phyloP scores from a whole-genome alignment of 1,284 basidiomycete genomes.

The Cerioporus squamosus region DNA sequence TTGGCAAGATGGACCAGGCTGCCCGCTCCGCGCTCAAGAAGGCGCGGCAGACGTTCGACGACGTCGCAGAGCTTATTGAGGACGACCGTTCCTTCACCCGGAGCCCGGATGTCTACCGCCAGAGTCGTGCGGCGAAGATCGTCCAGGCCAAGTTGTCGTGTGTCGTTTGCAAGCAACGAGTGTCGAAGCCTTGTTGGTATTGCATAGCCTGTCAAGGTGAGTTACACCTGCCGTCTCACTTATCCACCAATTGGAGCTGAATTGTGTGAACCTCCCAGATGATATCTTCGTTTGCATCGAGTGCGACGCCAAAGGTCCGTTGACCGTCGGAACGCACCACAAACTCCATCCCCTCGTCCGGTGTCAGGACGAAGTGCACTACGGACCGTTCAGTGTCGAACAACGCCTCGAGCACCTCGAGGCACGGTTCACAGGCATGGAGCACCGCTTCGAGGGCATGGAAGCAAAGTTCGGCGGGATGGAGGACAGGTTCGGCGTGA shows the following conservation, averaged over 20 bases:
- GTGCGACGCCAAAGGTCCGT: constrained; percentile 13
- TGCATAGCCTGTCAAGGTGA: constrained; percentile 30
- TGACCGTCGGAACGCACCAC: constrained; percentile 4
- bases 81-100: neutral
- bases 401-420: neutral
- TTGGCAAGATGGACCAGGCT: constrained; percentile 2
- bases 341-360: constrained; percentile 25
- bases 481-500: constrained; percentile 22
- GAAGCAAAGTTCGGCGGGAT: constrained; percentile 23
- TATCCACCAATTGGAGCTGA: no score
- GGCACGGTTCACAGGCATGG: neutral
- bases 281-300: constrained; percentile 20
- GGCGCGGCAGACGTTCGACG: constrained; percentile 6
- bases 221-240: neutral
- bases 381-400: neutral
- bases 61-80: neutral
- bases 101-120: neutral
- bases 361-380: constrained; percentile 13
- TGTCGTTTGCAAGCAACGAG: constrained; percentile 7
- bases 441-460: neutral
- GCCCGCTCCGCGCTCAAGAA: constrained; percentile 6
- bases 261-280: neutral
- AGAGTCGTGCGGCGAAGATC: neutral
- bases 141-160: constrained; percentile 5
- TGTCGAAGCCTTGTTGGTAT: constrained; percentile 30